These are phyloP conservation scores for Botrytis pseudocinerea DNA, from an alignment of 2,329 filamentous ascomycete genomes.

Conservation along the genomic window DNA sequence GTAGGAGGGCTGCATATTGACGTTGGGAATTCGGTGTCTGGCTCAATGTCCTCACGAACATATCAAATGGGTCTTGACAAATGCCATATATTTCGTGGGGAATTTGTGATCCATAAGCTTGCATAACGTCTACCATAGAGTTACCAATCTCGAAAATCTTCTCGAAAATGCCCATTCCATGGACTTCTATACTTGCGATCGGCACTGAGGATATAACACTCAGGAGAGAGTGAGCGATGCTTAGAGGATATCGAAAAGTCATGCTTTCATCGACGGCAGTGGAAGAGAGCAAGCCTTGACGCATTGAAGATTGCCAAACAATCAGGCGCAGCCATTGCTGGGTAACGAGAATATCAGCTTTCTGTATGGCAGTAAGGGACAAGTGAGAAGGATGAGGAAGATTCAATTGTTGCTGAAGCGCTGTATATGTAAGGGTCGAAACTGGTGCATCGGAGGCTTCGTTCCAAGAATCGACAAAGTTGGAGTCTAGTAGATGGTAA, in stretches of 20 bases:
- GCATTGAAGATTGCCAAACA: conserved; percentile 71
- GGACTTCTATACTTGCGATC: conserved; percentile 47
- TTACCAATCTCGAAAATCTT: conserved; percentile 52
- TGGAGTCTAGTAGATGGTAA: conserved; percentile 63
- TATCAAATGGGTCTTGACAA: conserved; percentile 46
- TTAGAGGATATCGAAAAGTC: conserved; percentile 61
- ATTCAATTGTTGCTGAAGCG: conserved; percentile 56
- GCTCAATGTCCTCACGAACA: conserved; percentile 48
- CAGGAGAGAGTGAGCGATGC: conserved; percentile 60
- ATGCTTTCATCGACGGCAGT: conserved; percentile 58
- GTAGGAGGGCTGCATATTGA: conserved; percentile 47
- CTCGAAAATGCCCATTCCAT: conserved; percentile 52
- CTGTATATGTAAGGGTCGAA: conserved; percentile 57
- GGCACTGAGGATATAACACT: conserved; percentile 47
- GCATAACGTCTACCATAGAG: conserved; percentile 48
- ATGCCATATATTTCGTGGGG: conserved; percentile 36
- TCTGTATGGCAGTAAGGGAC: conserved; percentile 60
- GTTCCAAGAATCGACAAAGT: conserved; percentile 65
- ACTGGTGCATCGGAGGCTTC: conserved; percentile 51
- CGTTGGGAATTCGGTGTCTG: conserved; percentile 48
- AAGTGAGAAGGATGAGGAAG: conserved; percentile 33
- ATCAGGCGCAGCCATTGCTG: conserved; percentile 71
- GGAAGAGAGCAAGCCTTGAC: conserved; percentile 63
- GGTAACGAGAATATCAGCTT: conserved; percentile 66
- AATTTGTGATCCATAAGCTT: conserved; percentile 39